phyloP scores from a whole-genome alignment of 2,329 filamentous ascomycete genomes.

The Colletotrichum sansevieriae region DNA sequence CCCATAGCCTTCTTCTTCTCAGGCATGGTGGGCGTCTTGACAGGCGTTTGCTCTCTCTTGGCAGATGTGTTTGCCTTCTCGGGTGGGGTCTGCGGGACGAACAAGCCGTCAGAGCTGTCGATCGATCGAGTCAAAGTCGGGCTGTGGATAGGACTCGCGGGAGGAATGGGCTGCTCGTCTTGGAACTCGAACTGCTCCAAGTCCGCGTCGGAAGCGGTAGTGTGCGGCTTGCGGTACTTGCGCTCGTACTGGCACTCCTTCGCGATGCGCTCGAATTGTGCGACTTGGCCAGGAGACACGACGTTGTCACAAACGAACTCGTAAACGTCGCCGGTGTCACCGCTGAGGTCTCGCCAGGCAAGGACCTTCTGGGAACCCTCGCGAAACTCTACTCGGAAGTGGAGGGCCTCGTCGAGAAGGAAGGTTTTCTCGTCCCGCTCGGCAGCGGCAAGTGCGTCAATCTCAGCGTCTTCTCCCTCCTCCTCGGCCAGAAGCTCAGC shows the following conservation, averaged over 20 bases:
- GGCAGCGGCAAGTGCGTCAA: slow-evolving; percentile 76
- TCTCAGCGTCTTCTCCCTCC: slow-evolving; percentile 83
- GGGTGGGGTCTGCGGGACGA: slow-evolving; percentile 49
- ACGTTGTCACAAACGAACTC: slow-evolving; percentile 94
- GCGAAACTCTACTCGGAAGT: slow-evolving; percentile 86
- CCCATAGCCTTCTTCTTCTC: slow-evolving; percentile 49
- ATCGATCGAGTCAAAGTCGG: slow-evolving; percentile 68
- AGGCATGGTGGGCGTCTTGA: slow-evolving; percentile 49
- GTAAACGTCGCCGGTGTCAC: slow-evolving; percentile 94
- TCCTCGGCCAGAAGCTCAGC: slow-evolving; percentile 92
- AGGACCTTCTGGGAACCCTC: slow-evolving; percentile 87
- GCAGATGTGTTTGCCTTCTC: slow-evolving; percentile 63
- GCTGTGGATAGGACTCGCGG: slow-evolving; percentile 72
- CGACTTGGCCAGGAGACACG: slow-evolving; percentile 77
- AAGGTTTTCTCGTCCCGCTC: slow-evolving; percentile 99
- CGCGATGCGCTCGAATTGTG: slow-evolving; percentile 84
- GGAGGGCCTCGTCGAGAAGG: slow-evolving; percentile 90
- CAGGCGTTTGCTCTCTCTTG: slow-evolving; percentile 56
- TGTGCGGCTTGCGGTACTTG: slow-evolving; percentile 85
- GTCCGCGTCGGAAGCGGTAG: slow-evolving; percentile 85
- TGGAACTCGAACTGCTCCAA: slow-evolving; percentile 86
- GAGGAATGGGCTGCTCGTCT: slow-evolving; percentile 72
- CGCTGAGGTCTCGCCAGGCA: slow-evolving; percentile 94
- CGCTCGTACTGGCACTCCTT: slow-evolving; percentile 98
- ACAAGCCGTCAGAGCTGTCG: slow-evolving; percentile 70